These are phyloP conservation scores for Sanghuangporus sanghuang DNA, from an alignment of 1,284 basidiomycete genomes.

Conservation along the genomic window DNA sequence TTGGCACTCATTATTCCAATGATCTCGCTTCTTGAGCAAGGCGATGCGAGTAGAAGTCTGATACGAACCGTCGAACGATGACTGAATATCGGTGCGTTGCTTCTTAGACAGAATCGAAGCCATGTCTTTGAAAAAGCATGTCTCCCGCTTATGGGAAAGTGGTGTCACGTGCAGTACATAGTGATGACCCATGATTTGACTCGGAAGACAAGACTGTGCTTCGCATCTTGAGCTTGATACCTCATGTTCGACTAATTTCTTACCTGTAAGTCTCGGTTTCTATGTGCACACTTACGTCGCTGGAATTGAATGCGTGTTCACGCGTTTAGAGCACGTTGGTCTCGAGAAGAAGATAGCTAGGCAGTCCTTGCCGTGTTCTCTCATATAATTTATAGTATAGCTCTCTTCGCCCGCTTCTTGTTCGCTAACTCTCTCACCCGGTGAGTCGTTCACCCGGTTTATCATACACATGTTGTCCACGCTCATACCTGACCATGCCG, in stretches of 20 bases:
- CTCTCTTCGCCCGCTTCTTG: not conserved
- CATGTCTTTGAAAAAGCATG: too few relatives aligned
- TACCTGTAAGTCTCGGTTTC: not conserved
- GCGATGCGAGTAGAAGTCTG: too few relatives aligned
- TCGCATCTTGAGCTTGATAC: not conserved
- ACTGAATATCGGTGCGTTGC: too few relatives aligned
- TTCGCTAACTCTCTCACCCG: not conserved
- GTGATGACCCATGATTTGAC: not conserved
- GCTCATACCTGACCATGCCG: not conserved
- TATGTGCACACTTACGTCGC: not conserved
- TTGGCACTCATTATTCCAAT: too few relatives aligned
- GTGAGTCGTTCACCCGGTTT: not conserved
- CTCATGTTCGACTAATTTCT: not conserved
- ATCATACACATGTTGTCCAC: not conserved
- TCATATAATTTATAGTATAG: not conserved
- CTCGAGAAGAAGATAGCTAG: not conserved
- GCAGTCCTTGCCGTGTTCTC: not conserved
- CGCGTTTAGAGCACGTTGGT: not conserved
- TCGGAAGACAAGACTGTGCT: too few relatives aligned
- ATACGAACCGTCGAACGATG: too few relatives aligned
- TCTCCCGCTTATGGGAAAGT: too few relatives aligned
- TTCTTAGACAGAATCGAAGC: too few relatives aligned
- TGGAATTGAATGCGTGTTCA: not conserved
- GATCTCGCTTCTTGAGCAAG: too few relatives aligned
- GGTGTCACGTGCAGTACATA: too few relatives aligned